phyloP scores from a whole-genome alignment of 202 grass and related monocot species.

The Bolboschoenoplectus hybrid region DNA sequence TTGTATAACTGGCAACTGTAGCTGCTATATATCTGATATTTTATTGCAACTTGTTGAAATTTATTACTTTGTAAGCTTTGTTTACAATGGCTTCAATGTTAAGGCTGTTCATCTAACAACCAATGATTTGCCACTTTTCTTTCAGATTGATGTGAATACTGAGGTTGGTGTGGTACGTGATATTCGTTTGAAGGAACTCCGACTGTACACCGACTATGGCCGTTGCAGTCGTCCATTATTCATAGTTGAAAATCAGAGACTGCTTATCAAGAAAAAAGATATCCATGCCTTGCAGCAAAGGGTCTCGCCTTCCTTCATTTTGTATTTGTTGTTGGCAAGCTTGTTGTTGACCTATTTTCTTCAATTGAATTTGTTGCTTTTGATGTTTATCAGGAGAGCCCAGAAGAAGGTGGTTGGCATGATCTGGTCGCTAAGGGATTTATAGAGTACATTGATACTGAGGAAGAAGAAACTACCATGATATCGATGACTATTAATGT shows the following conservation, averaged over 20 bases:
- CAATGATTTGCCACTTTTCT: conserved; percentile 25
- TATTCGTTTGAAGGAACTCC: conserved; percentile 89
- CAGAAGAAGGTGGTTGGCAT: conserved; percentile 94
- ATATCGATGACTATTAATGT: conserved; percentile 98
- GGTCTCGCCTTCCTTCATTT: conserved; percentile 46
- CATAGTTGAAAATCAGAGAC: conserved; percentile 92
- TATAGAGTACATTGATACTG: conserved; percentile 96
- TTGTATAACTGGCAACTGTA: not conserved
- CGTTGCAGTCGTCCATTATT: conserved; percentile 96
- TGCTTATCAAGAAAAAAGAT: conserved; percentile 89
- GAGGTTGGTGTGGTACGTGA: conserved; percentile 98
- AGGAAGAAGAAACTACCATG: conserved; percentile 99
- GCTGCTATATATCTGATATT: not conserved
- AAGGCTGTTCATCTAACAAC: not conserved
- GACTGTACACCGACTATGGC: conserved; percentile 97
- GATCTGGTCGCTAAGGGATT: conserved; percentile 92
- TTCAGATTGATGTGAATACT: conserved; percentile 97
- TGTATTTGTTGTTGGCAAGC: conserved; percentile 22
- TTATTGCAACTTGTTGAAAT: not conserved
- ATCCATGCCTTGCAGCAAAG: conserved; percentile 91
- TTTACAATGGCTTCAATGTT: not conserved
- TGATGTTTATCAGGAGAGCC: conserved; percentile 73
- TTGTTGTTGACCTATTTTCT: conserved; percentile 37
- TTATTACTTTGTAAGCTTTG: not conserved
- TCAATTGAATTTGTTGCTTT: conserved; percentile 41